phyloP scores from a whole-genome alignment of 257 asterid genomes.

The Salvia hispanica region DNA sequence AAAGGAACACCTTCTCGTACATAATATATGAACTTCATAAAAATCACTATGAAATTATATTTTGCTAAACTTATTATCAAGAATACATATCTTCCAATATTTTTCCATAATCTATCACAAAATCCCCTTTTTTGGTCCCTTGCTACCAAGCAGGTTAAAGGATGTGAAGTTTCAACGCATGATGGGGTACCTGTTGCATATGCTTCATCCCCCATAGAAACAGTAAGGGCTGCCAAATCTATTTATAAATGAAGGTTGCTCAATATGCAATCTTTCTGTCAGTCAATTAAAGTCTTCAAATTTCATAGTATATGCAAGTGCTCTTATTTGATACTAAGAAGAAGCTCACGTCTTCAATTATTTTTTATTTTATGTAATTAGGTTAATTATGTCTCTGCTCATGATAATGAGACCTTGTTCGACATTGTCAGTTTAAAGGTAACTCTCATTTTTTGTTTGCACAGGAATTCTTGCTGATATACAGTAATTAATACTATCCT shows the following conservation, averaged over 20 bases:
- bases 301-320: background rate
- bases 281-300: background rate
- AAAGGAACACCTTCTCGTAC: background rate
- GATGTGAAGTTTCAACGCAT: slow-evolving; percentile 69
- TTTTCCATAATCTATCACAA: slow-evolving; percentile 8
- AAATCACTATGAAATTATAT: background rate
- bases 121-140: background rate
- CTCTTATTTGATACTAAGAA: slow-evolving; percentile 3
- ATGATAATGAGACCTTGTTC: slow-evolving; percentile 92
- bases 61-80: background rate
- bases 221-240: slow-evolving; percentile 54
- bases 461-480: slow-evolving; percentile 2
- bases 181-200: slow-evolving; percentile 79
- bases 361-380: slow-evolving; percentile 32
- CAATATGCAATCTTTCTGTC: background rate
- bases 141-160: slow-evolving; percentile 66
- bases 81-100: background rate
- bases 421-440: slow-evolving; percentile 92
- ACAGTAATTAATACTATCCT: slow-evolving; percentile 26
- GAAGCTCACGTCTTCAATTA: slow-evolving; percentile 8
- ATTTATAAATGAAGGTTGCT: background rate
- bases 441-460: slow-evolving; percentile 13
- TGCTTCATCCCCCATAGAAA: slow-evolving; percentile 77
- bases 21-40: background rate
- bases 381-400: slow-evolving; percentile 98